Conservation (phyloP, 345 rosid species). For the Syzygium aromaticum region DNA sequence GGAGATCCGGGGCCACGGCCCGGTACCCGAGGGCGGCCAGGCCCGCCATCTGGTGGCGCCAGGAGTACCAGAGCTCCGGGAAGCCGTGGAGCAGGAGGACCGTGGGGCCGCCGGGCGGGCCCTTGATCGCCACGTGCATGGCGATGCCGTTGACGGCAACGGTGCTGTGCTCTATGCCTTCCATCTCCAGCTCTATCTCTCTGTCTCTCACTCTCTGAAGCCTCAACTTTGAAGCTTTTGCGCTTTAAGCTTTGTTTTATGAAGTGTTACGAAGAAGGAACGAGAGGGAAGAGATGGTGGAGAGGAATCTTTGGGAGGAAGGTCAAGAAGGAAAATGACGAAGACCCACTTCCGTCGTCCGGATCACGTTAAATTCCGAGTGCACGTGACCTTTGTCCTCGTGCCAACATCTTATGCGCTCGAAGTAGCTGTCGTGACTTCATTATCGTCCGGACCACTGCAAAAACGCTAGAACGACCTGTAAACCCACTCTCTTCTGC, state of each 20-base stretch:
- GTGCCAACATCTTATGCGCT: background rate
- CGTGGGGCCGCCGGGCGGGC: conserved; percentile 30
- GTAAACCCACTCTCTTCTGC: background rate
- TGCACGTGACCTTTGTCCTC: background rate
- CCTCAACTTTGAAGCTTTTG: background rate
- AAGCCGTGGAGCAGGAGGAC: conserved; percentile 76
- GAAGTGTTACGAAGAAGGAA: background rate
- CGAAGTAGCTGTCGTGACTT: background rate
- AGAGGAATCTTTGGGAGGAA: background rate
- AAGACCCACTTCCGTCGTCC: background rate
- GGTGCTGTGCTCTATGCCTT: conserved; percentile 41
- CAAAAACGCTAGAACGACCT: background rate
- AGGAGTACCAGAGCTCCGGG: conserved; percentile 80
- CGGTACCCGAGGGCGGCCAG: conserved; percentile 62
- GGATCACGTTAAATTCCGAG: background rate
- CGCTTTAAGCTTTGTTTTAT: background rate
- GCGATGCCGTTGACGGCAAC: conserved; percentile 51
- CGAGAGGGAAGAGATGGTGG: background rate
- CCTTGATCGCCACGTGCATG: conserved; percentile 68
- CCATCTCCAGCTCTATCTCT: conserved; percentile 17
- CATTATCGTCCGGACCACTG: background rate
- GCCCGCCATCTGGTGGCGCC: conserved; percentile 74
- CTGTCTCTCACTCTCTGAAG: background rate
- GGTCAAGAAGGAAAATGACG: background rate
- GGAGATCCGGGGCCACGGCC: conserved; percentile 76